Evolutionary conservation across 2,329 filamentous ascomycete species (phyloP), one percentile per base, ranked within the genome.

Genomic region (Onygenales sp.): DNA sequence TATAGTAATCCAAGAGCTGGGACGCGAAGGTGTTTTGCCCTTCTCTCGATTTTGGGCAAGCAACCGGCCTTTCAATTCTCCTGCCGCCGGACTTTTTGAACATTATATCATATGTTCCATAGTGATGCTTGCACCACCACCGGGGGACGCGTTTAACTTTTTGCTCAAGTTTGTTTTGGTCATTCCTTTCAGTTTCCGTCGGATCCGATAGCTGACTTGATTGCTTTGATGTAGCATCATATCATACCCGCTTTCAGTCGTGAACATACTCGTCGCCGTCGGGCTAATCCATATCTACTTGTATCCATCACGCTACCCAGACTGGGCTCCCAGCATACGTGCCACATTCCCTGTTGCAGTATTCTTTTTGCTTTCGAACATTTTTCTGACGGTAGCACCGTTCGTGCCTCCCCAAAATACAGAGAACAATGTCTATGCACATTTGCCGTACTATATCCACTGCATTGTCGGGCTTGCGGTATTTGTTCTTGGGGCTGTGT

Each of bases 101-200:
- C 84, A 87, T 64, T 87, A 81, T 78, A 61, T 84, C 13, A 75
- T 86, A 2, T 84, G 82, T 0, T 73, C 84, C 54, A 76, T 87
- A 44, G 76, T 87, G 10, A 76, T 88, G 35, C 66, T 86, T 3
- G 84, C 82, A 0, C 84, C 84, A 1, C 85, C 85, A 0, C 79
- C 83, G 0, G 84, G 84, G 0, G 78, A 83, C 13, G 83, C 84
- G 0, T 87, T 87, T 66, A 84, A 83, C 66, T 87, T 87, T 61
- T 59, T 73, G 9, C 57, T 71, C 55, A 72, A 72, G 68, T 71
- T 62, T 58, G 66, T 62, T n/a, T 46, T 35, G 13, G 21, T 14
- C 8, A 2, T 31, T 49, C 7, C 13, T 21, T 49, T 35, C 31
- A 36, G 50, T 50, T 57, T 31, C 42, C 38, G 1, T 7, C 14